Conservation (phyloP, 1,284 basidiomycete species). For the Fomes fomentarius region DNA sequence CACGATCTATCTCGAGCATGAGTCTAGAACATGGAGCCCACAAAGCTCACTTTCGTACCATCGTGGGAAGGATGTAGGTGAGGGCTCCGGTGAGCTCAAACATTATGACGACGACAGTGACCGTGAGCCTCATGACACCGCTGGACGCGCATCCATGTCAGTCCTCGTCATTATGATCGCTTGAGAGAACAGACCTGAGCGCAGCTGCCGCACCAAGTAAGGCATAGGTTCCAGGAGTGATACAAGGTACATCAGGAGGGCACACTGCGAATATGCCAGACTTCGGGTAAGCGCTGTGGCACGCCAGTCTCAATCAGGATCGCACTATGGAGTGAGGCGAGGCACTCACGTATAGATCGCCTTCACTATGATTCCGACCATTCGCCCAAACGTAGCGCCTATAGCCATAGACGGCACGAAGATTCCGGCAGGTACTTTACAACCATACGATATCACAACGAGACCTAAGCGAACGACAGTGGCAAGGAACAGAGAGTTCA, state of each 20-base stretch:
- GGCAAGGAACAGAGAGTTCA: conserved; percentile 90
- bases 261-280: conserved; percentile 91
- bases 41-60: conserved; percentile 59
- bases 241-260: conserved; percentile 91
- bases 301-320: neutral
- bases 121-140: conserved; percentile 96
- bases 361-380: conserved; percentile 95
- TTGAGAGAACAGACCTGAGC: conserved; percentile 71
- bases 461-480: conserved; percentile 87
- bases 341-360: conserved; percentile 79
- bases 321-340: neutral
- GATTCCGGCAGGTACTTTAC: conserved; percentile 96
- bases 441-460: conserved; percentile 93
- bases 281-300: conserved; percentile 74
- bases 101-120: conserved; percentile 99
- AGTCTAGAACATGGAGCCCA: neutral
- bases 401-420: conserved; percentile 99
- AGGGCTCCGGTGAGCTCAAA: conserved; percentile 99
- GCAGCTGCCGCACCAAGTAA: conserved; percentile 94
- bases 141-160: conserved; percentile 43
- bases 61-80: conserved; percentile 97
- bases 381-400: conserved; percentile 93
- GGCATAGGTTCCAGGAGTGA: conserved; percentile 98
- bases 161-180: neutral
- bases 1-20: conserved; percentile 71